Base-by-base conservation (phyloP, 257 asterid genomes). In the Solanum acaule region DNA sequence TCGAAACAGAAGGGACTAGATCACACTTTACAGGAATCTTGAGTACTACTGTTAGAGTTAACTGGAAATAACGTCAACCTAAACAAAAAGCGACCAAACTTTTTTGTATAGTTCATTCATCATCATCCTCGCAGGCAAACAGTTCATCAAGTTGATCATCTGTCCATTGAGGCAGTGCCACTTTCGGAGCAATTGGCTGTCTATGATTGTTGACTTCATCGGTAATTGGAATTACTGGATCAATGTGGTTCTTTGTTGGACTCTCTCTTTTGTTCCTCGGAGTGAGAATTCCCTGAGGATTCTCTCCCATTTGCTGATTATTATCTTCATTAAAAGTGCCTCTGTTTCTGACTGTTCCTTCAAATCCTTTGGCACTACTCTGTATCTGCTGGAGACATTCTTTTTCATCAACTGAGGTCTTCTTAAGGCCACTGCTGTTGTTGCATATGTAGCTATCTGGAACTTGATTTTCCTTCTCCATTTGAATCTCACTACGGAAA, bases 101-200 rank as follows among this genome's bases (percentile, higher is more conserved):
- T 87, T 65, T 90, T 59, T 89, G 90, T 46, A 87, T 70, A 77
- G 89, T 31, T 35, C 87, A 88, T 87, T 85, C 94, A 75, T 92
- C 94, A 9, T 91, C 94, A 35, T 92, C 90, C 16, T 89, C 94
- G n/a, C 83, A 89, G 18, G 92, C 93, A 92, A 95, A 95, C 88
- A 96, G 98, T 88, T 94, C 93, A 22, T 90, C 92, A 61, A 96
- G 94, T 88, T 94, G 98, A 87, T 95, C 96, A 75, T 96, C 99
- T 15, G 98, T 96, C 98, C 98, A 96, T 71, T 91, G 83, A 33
- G 94, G 95, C 84, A 92, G 89, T 85, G 93, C 88, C 79, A 94
- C 82, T 70, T 92, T 92, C 40, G 88, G 61, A 75, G 65, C 29
- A 76, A 27, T 67, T 88, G 91, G 91, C 68, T 88, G 96, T 87